Evolutionary conservation across 1,139 yeast species (phyloP), one percentile per base, ranked within the genome.

Genomic region (Debaryomyces robertsiae): DNA sequence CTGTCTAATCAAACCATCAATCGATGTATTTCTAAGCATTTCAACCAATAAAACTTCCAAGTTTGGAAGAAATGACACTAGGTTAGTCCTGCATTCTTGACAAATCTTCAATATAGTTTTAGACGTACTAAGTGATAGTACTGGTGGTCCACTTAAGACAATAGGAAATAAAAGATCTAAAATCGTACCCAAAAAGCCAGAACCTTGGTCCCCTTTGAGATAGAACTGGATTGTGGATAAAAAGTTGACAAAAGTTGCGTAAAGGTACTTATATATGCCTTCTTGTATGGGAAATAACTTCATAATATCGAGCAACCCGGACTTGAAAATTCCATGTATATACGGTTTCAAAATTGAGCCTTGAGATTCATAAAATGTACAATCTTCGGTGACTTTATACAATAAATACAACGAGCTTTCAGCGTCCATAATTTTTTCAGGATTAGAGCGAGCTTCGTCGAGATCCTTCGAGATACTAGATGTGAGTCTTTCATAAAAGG

Each of bases 401-500:
- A 89, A 55, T 17, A 89, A 65, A 55, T 72, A 87, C 31, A 89
- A 58, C 16, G 89, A 81, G 1, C 89, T 78, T 58, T 91, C 97
- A 4, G 85, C 64, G 42, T 81, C 81, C 9, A 45, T 30, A 3
- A 45, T 29, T 6, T 44, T 32, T 16, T 32, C 16, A 13, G 17
- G 18, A 27, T 33, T 25, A 22, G 33, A 4, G 29, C 23, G 13
- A 15, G 25, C 6, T 6, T 31, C 40, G 5, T 57, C 41, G 1
- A 62, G 42, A 31, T 54, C 58, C 3, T 52, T 47, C 1, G 65
- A 47, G 1, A 82, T 67, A 30, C 74, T 74, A 3, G 59, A 54
- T 2, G 77, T 66, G 25, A 88, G 63, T 27, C 69, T 70, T 3
- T 75, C 69, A 50, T 81, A 79, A 36, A 89, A 65, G 2, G 76